Evolutionary conservation across 306 rosid genomes (phyloP), one percentile per base, ranked within the genome.

Genomic region (Myrica gale): DNA sequence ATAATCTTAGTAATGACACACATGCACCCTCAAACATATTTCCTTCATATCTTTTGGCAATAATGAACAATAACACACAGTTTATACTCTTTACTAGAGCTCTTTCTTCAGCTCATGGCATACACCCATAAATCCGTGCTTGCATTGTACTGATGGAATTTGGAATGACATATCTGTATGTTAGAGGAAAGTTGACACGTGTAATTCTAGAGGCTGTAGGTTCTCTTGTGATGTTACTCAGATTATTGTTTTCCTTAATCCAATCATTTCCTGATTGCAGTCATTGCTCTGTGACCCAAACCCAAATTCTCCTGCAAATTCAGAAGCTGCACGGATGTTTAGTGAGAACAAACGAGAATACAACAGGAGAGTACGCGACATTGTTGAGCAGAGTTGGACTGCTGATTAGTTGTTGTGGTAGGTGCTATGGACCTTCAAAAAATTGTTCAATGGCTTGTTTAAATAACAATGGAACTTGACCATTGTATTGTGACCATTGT

Each of bases 341-440:
- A 92, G 97, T 4, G 97, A 92, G 83, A 95, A 88, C 97, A 95
- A 95, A 86, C 97, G 97, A 0, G 99, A 95, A 82, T 95, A 95
- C 88, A 95, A 95, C 75, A 84, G 96, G 79, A 90, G 93, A 84
- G 88, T 95, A 6, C 96, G 97, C 0, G 97, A 90, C 81, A 89
- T 90, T 71, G 99, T 95, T 48, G 99, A 95, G 93, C 99, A 92
- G 93, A 95, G 99, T 80, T 95, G 99, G 99, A 92, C 99, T 62
- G 99, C 99, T 75, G 99, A 95, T 85, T 95, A 88, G 82, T 76
- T 6, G 32, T 71, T 71, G 60, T 75, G 41, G 19, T 73, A 82
- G 71, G 67, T 45, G 78, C 71, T 60, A 42, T 51, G 73, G 79
- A 79, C 65, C 86, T 71, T 32, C 74, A 81, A 88, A 73, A 80